Conservation (phyloP, 768 basidiomycete genomes). For the Naematelia encephala region DNA sequence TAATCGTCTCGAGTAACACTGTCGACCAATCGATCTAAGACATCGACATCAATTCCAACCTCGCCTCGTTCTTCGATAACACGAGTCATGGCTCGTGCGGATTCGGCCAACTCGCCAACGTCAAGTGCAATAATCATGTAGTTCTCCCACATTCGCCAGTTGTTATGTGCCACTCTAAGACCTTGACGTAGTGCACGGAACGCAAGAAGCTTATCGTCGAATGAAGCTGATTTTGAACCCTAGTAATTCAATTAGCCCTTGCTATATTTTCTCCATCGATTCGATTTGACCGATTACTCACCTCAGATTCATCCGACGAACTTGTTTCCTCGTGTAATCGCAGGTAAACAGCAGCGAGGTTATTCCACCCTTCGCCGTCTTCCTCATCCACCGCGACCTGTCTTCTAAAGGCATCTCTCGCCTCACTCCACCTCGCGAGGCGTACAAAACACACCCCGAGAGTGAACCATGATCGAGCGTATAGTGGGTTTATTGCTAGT, state of each 20-base stretch:
- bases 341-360: conserved; percentile 90
- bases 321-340: conserved; percentile 61
- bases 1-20: conserved; percentile 65
- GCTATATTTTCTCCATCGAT: too few relatives aligned
- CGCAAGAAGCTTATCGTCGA: conserved; percentile 72
- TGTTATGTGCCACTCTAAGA: conserved; percentile 74
- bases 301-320: conserved; percentile 17
- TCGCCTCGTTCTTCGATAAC: conserved; percentile 68
- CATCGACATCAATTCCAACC: conserved; percentile 68
- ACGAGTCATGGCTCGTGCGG: conserved; percentile 74
- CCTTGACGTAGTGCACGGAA: conserved; percentile 91
- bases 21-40: conserved; percentile 82
- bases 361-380: conserved; percentile 97
- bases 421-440: conserved; percentile 78
- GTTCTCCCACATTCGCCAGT: conserved; percentile 98
- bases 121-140: conserved; percentile 92
- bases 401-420: conserved; percentile 74
- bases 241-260: background rate
- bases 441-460: conserved; percentile 87
- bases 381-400: conserved; percentile 92
- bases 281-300: too few relatives aligned
- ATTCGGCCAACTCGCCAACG: conserved; percentile 85
- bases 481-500: conserved; percentile 81
- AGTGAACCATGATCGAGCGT: conserved; percentile 88
- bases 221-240: conserved; percentile 26